Conservation (phyloP, 2,329 filamentous ascomycete species). For the Neurospora sp. region DNA sequence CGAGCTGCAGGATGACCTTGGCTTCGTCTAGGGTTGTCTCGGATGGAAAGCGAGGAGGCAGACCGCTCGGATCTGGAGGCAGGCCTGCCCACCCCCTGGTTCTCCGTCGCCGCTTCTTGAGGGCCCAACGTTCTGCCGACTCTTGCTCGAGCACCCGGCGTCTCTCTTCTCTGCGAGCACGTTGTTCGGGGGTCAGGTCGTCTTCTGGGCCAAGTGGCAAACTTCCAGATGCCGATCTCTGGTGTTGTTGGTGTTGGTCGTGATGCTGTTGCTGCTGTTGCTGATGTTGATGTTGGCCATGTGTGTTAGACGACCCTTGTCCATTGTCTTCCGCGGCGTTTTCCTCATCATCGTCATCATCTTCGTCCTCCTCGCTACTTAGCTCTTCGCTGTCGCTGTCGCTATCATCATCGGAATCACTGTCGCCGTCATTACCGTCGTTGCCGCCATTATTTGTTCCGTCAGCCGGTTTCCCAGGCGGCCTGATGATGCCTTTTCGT, state of each 20-base stretch:
- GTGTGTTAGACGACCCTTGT: background rate
- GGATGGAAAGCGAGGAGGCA: conserved; percentile 63
- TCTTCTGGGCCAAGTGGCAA: conserved; percentile 19
- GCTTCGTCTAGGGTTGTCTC: conserved; percentile 76
- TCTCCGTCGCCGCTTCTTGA: conserved; percentile 57
- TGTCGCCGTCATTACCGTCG: background rate
- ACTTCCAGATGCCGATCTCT: background rate
- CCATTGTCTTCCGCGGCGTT: background rate
- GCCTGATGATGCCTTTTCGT: conserved; percentile 11
- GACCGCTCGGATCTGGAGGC: conserved; percentile 54
- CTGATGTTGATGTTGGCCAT: conserved; percentile 1
- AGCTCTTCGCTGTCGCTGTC: background rate
- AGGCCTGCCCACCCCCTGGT: conserved; percentile 59
- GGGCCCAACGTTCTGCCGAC: conserved; percentile 50
- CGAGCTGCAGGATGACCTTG: conserved; percentile 57
- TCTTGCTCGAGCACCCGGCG: conserved; percentile 45
- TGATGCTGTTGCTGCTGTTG: conserved; percentile 4
- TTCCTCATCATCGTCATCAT: background rate
- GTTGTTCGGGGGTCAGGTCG: conserved; percentile 23
- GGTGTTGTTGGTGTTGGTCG: background rate
- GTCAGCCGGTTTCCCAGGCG: background rate
- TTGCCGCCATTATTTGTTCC: conserved; percentile 4
- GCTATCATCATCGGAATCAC: background rate
- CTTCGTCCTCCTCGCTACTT: background rate
- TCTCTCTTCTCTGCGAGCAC: conserved; percentile 42